Evolutionary conservation across 352 stramenopile genomes (phyloP).

Genomic region (Elongisporangium anandrum): DNA sequence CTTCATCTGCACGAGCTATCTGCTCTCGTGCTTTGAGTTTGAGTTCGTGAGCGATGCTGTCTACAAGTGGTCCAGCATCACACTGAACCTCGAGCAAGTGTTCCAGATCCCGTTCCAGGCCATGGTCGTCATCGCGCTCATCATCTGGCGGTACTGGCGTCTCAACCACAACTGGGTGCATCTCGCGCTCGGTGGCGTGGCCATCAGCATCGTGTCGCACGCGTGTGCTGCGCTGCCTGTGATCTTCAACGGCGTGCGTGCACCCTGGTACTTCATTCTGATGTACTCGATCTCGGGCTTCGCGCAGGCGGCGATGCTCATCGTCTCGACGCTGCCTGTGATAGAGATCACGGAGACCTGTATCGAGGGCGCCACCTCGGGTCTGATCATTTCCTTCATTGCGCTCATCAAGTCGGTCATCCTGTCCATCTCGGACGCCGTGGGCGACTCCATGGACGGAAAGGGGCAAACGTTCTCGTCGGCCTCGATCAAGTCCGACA

Average conservation of each 20-base stretch:
- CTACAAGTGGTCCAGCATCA: constrained; percentile 37
- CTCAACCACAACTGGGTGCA: constrained; percentile 78
- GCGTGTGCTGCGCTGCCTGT: constrained; percentile 26
- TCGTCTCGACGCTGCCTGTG: constrained; percentile 58
- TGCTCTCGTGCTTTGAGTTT: constrained; percentile 63
- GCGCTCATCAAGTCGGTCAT: constrained; percentile 61
- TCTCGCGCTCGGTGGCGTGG: constrained; percentile 37
- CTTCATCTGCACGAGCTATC: constrained; percentile 58
- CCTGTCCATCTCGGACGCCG: constrained; percentile 50
- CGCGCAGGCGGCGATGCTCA: constrained; percentile 23
- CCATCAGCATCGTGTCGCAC: constrained; percentile 16
- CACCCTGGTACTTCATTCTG: constrained; percentile 39
- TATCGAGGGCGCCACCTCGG: constrained; percentile 63
- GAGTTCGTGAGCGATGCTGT: constrained; percentile 47
- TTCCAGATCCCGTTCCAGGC: constrained; percentile 39
- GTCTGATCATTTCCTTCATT: constrained; percentile 55
- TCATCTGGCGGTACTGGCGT: constrained; percentile 48
- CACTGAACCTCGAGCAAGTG: constrained; percentile 29
- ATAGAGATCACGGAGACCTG: constrained; percentile 75
- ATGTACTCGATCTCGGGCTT: constrained; percentile 42
- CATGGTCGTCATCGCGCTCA: constrained; percentile 38
- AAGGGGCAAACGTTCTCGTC: constrained; percentile 35
- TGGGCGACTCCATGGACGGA: constrained; percentile 39
- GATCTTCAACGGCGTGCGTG: constrained; percentile 42
- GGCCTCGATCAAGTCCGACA: constrained; percentile 23